phyloP scores from a whole-genome alignment of 805 yeast genomes.

The Starmerella lactis-condensi region DNA sequence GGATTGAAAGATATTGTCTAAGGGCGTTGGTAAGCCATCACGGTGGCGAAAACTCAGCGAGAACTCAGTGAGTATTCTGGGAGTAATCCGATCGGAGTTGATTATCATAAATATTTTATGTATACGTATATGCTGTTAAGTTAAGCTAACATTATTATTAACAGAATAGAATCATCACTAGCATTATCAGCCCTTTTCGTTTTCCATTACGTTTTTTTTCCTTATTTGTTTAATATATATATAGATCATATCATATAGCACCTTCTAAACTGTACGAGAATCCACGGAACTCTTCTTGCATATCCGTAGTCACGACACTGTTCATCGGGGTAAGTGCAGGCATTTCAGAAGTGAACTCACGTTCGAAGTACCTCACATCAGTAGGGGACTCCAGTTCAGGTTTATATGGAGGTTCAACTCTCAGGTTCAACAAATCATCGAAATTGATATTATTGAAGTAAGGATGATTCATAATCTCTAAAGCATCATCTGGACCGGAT shows the following conservation, averaged over 20 bases:
- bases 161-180: background rate
- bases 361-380: conserved; percentile 84
- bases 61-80: no score
- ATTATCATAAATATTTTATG: no score
- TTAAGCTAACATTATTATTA: background rate
- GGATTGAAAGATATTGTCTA: no score
- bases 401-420: conserved; percentile 71
- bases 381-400: conserved; percentile 78
- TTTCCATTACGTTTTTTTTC: no score
- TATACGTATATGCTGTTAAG: no score
- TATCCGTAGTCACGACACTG: conserved; percentile 60
- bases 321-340: conserved; percentile 92
- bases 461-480: conserved; percentile 87
- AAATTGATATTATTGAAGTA: conserved; percentile 80
- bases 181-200: no score
- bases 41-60: no score
- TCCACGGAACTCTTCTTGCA: conserved; percentile 95
- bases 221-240: background rate
- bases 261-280: conserved; percentile 47
- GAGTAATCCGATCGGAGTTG: no score
- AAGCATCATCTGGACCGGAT: conserved; percentile 71
- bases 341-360: conserved; percentile 83
- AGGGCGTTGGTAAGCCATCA: no score
- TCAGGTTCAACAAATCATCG: conserved; percentile 57
- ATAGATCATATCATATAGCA: conserved; percentile 11